phyloP scores from a whole-genome alignment of 768 basidiomycete species.

The Lentinula raphanica region DNA sequence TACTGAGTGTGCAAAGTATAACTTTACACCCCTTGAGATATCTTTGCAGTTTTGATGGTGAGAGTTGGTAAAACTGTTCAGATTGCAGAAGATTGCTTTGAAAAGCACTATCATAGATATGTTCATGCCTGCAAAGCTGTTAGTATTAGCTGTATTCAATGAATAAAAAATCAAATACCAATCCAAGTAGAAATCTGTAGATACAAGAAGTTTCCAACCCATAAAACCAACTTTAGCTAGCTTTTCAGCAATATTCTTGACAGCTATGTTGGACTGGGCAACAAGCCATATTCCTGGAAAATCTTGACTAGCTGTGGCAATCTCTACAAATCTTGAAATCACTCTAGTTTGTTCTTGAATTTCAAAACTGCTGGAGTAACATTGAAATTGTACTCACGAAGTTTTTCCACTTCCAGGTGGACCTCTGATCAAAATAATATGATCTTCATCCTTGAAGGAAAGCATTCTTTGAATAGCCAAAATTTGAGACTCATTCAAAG shows the following conservation, averaged over 20 bases:
- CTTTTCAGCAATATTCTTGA: conserved; percentile 87
- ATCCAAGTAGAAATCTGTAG: conserved; percentile 54
- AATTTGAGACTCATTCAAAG: conserved; percentile 44
- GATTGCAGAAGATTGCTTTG: conserved; percentile 48
- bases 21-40: conserved; percentile 47
- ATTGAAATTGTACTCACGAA: conserved; percentile 20
- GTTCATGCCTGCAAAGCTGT: conserved; percentile 69
- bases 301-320: conserved; percentile 32
- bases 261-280: conserved; percentile 83
- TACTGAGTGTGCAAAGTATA: conserved; percentile 71
- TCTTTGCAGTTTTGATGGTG: conserved; percentile 19
- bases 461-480: conserved; percentile 45
- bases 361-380: background rate
- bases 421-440: conserved; percentile 42
- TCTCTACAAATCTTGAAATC: conserved; percentile 56
- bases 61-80: conserved; percentile 24
- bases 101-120: conserved; percentile 51
- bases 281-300: conserved; percentile 66
- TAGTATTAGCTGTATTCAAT: conserved; percentile 1
- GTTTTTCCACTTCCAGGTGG: conserved; percentile 74
- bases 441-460: conserved; percentile 26
- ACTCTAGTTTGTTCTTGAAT: conserved; percentile 31
- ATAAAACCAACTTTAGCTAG: conserved; percentile 47
- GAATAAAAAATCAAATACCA: conserved; percentile 43
- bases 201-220: conserved; percentile 67